phyloP scores from a whole-genome alignment of 345 rosid species.

The Populus simonii region DNA sequence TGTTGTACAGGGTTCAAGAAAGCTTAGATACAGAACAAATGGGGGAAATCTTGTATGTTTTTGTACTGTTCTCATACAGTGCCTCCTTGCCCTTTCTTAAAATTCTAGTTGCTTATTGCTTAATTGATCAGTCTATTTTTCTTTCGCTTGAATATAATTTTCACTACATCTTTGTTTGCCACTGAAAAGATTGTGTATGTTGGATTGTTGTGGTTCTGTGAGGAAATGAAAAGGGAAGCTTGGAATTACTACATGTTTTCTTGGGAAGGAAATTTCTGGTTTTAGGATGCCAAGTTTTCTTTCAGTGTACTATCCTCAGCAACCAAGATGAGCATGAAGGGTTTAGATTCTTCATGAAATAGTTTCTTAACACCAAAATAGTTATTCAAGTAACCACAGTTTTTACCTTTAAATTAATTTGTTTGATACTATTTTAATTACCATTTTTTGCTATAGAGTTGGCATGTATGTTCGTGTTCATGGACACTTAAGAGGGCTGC shows the following conservation, averaged over 20 bases:
- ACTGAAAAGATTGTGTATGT: background rate
- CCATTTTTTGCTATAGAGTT: constrained; percentile 40
- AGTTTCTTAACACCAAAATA: background rate
- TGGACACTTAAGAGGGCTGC: constrained; percentile 75
- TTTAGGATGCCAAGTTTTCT: background rate
- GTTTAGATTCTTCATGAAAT: background rate
- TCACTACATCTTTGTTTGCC: background rate
- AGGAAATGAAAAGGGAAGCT: background rate
- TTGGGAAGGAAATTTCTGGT: background rate
- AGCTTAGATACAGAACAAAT: constrained; percentile 69
- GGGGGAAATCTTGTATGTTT: constrained; percentile 60
- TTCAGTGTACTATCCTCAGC: background rate
- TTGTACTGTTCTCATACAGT: background rate
- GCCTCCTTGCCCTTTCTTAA: background rate
- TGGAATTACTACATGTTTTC: background rate
- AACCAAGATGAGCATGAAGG: background rate
- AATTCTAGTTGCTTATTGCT: background rate
- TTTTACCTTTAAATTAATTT: background rate
- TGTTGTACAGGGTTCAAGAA: constrained; percentile 70
- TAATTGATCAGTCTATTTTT: background rate
- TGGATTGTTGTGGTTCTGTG: background rate
- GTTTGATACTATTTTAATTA: background rate
- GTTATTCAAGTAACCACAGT: background rate
- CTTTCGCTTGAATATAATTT: background rate
- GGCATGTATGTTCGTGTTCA: constrained; percentile 86